These are phyloP conservation scores for Pythium grandisporangium DNA, from an alignment of 352 stramenopile genomes.

Conservation along the genomic window DNA sequence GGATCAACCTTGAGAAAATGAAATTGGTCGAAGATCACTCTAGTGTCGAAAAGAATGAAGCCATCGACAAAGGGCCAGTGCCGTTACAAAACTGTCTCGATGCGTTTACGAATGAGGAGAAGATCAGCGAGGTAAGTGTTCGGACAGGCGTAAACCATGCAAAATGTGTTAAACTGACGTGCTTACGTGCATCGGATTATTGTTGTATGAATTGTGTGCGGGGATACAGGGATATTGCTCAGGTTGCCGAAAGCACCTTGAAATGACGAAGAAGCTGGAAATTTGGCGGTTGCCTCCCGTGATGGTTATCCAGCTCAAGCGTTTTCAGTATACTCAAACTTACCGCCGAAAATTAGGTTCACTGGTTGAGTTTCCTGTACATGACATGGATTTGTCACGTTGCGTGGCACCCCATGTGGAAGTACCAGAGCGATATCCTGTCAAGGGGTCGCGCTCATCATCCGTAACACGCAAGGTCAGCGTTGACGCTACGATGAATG, in stretches of 20 bases:
- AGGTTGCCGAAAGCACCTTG: conserved; percentile 91
- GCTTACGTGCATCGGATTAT: background rate
- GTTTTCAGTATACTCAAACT: conserved; percentile 96
- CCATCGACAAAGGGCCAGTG: conserved; percentile 84
- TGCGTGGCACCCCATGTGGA: conserved; percentile 85
- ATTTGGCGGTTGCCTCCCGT: conserved; percentile 96
- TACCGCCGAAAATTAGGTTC: conserved; percentile 83
- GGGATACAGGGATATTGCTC: conserved; percentile 89
- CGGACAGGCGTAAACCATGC: too few species aligned
- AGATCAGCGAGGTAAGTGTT: conserved; percentile 68
- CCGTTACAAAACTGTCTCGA: conserved; percentile 74
- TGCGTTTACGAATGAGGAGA: conserved; percentile 80
- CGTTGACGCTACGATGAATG: background rate
- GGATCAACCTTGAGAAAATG: conserved; percentile 76
- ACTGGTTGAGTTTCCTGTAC: conserved; percentile 94
- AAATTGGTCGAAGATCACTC: conserved; percentile 75
- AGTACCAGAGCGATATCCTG: conserved; percentile 68
- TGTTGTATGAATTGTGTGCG: background rate
- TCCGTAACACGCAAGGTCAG: conserved; percentile 2
- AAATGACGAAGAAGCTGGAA: conserved; percentile 98
- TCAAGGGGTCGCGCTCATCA: conserved; percentile 19
- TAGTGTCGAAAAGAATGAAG: conserved; percentile 78
- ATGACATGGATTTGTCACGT: conserved; percentile 89
- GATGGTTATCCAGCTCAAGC: conserved; percentile 98
- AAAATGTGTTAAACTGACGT: background rate